A percentile compares a stretch with the other conserved stretches of the same genome.
phyloP scores from a whole-genome alignment of 257 asterid species.

The Gardenia jasminoides region DNA sequence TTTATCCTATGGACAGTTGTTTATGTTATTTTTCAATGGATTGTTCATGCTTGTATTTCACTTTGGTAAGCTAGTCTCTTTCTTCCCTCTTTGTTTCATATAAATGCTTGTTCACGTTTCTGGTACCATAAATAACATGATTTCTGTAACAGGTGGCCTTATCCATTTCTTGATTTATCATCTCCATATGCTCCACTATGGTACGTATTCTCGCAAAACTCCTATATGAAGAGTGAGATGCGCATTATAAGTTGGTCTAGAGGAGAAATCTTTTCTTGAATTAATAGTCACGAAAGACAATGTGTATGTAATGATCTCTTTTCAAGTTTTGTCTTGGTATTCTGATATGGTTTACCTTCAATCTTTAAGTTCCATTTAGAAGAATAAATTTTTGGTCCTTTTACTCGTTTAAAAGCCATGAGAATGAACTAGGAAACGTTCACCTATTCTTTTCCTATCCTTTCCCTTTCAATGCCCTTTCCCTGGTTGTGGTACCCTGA shows the following conservation, averaged over 20 bases:
- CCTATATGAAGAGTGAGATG: neutral
- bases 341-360: neutral
- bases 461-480: neutral
- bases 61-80: slow-evolving; percentile 49
- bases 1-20: slow-evolving; percentile 72
- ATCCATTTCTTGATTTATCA: slow-evolving; percentile 88
- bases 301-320: neutral
- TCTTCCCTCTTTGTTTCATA: neutral
- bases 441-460: neutral
- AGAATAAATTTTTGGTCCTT: neutral
- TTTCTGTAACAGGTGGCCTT: slow-evolving; percentile 82
- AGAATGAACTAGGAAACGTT: neutral
- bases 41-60: slow-evolving; percentile 66
- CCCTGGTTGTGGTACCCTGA: neutral
- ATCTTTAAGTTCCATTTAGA: neutral
- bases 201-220: slow-evolving; percentile 38
- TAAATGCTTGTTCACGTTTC: neutral
- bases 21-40: slow-evolving; percentile 78
- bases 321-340: neutral
- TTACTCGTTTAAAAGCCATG: neutral
- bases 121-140: slow-evolving; percentile 2
- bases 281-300: too few relatives aligned
- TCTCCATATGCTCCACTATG: slow-evolving; percentile 85
- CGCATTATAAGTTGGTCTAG: neutral
- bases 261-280: neutral